These are phyloP conservation scores for Malassezia sp. DNA, from an alignment of 1,284 basidiomycete genomes.

Conservation along the genomic window DNA sequence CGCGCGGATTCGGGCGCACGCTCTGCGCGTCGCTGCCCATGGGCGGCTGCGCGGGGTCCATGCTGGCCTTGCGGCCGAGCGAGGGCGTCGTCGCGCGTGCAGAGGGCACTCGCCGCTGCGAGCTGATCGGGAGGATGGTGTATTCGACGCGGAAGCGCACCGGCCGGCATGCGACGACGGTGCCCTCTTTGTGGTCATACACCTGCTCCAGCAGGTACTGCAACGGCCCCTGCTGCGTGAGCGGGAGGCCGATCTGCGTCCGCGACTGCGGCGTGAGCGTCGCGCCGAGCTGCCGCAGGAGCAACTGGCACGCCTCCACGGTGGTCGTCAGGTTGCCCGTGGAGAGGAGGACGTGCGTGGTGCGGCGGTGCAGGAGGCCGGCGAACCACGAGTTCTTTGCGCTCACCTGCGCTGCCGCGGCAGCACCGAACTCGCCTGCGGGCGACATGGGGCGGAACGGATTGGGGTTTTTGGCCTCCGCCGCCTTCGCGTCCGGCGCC, in stretches of 20 bases:
- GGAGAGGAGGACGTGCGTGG: slow-evolving; percentile 50
- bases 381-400: slow-evolving; percentile 71
- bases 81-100: not conserved
- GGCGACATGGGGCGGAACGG: not conserved
- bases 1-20: too few species aligned
- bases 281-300: slow-evolving; percentile 52
- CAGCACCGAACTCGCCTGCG: slow-evolving; percentile 12
- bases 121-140: slow-evolving; percentile 33
- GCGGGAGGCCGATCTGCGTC: slow-evolving; percentile 3
- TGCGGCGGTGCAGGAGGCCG: slow-evolving; percentile 72
- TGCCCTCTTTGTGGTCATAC: slow-evolving; percentile 26
- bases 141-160: slow-evolving; percentile 43
- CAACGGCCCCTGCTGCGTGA: slow-evolving; percentile 28
- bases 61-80: not conserved
- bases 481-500: not conserved
- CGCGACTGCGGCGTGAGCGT: slow-evolving; percentile 6
- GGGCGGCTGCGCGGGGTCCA: slow-evolving; percentile 5
- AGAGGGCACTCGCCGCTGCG: slow-evolving; percentile 10
- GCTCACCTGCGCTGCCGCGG: slow-evolving; percentile 5
- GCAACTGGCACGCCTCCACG: slow-evolving; percentile 55
- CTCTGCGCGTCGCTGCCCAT: slow-evolving; percentile 15
- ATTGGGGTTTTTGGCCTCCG: not conserved
- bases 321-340: slow-evolving; percentile 55
- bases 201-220: slow-evolving; percentile 30
- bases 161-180: slow-evolving; percentile 27